These are phyloP conservation scores for Podospora pseudocomata DNA, from an alignment of 495 filamentous ascomycete genomes.

Conservation along the genomic window DNA sequence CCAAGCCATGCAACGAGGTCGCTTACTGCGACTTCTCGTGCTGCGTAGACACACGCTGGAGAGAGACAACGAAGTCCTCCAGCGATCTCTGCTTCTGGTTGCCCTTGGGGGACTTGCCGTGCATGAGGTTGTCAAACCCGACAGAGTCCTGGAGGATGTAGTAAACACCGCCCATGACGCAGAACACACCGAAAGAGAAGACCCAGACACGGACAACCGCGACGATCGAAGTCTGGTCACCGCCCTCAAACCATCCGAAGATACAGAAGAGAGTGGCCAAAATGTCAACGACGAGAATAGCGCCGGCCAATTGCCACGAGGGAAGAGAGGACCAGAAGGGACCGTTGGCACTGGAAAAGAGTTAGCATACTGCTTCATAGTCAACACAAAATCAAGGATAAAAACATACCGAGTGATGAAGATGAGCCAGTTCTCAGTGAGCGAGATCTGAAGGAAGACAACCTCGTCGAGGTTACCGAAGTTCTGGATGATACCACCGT, in stretches of 20 bases:
- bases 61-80: slow-evolving; percentile 82
- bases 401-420: slow-evolving; percentile 67
- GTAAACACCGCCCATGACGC: slow-evolving; percentile 56
- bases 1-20: slow-evolving; percentile 15
- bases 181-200: slow-evolving; percentile 80
- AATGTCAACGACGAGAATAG: slow-evolving; percentile 76
- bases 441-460: slow-evolving; percentile 83
- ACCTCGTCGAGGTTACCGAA: slow-evolving; percentile 77
- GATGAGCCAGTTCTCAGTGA: slow-evolving; percentile 95
- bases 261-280: slow-evolving; percentile 78
- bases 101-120: slow-evolving; percentile 76
- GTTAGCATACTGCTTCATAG: not conserved
- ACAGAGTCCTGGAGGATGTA: slow-evolving; percentile 71
- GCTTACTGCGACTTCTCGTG: slow-evolving; percentile 71
- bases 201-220: slow-evolving; percentile 84
- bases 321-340: slow-evolving; percentile 82
- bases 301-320: slow-evolving; percentile 73
- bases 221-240: slow-evolving; percentile 64
- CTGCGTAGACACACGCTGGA: slow-evolving; percentile 80
- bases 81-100: slow-evolving; percentile 68
- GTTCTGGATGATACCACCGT: slow-evolving; percentile 83
- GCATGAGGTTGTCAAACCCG: slow-evolving; percentile 87
- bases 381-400: not conserved
- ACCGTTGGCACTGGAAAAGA: slow-evolving; percentile 60
- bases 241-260: slow-evolving; percentile 70